Base-by-base conservation (phyloP, 345 rosid genomes). In the Citrus sp. region DNA sequence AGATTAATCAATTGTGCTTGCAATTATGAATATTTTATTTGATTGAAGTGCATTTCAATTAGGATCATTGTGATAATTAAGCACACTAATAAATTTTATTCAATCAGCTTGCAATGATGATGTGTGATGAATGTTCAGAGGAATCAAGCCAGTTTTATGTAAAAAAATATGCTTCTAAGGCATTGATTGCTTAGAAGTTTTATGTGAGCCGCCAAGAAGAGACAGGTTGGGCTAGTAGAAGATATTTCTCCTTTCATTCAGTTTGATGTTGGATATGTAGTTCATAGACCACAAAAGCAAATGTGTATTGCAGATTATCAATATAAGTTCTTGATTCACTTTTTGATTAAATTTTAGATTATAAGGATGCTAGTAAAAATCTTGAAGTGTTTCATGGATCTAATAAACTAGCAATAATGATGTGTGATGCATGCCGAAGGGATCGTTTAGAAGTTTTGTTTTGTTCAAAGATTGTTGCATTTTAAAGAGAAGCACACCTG, bases 91-190 rank as follows among this genome's bases (percentile, higher is more conserved):
- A 80, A 75, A 82, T 87, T 88, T 86, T 84, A 77, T 88, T 87
- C 80, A 82, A 87, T 86, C 93, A 91, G 94, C 94, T 93, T 90
- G 94, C 94, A 93, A 89, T 86, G 95, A 91, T 88, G 95, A 91
- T 88, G 94, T 91, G 98, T 91, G 93, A 91, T 88, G 90, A 84
- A 80, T 89, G 79, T 68, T 88, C 90, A 60, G 92, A 86, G 84
- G 90, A 85, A 76, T 84, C 81, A 80, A 86, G 92, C 89, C 73
- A 82, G 85, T 85, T 87, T 84, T 75, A 68, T 78, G 79, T 82
- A 74, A 76, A 78, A 71, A 13, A 13, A 79, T 38, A 86, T 63
- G 68, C 85, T 78, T 77, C 76, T 77, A 68, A 67, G 69, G 38
- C 55, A 76, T 49, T 75, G 40, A 72, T n/a, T n/a, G 61, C 65